Conservation (phyloP, 1,284 basidiomycete genomes). For the Ganoderma lucidum region DNA sequence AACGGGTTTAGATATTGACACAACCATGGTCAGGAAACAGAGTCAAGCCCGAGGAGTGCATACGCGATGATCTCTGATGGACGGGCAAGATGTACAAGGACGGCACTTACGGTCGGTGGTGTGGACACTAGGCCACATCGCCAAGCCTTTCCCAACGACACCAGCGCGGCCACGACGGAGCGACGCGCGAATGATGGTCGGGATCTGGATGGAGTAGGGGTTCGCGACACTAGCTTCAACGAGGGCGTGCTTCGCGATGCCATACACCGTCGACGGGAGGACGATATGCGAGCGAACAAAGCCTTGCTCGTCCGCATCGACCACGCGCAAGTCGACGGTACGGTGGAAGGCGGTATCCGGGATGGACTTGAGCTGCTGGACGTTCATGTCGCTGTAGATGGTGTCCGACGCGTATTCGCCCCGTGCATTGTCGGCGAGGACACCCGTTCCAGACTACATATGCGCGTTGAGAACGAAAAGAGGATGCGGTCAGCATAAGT, state of each 20-base stretch:
- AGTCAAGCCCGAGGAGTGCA: background rate
- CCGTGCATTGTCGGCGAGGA: slow-evolving; percentile 42
- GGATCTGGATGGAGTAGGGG: slow-evolving; percentile 48
- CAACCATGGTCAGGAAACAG: background rate
- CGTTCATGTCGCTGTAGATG: slow-evolving; percentile 48
- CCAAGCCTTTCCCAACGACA: slow-evolving; percentile 41
- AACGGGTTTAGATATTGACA: background rate
- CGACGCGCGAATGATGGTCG: slow-evolving; percentile 40
- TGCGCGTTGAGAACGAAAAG: background rate
- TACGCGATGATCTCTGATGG: background rate
- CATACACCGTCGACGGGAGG: slow-evolving; percentile 51
- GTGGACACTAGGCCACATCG: slow-evolving; percentile 34
- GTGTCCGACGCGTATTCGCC: slow-evolving; percentile 41
- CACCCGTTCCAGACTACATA: slow-evolving; percentile 52
- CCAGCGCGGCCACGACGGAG: slow-evolving; percentile 45
- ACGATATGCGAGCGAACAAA: slow-evolving; percentile 49
- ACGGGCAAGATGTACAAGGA: background rate
- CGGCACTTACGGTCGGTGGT: slow-evolving; percentile 40
- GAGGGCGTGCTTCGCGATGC: slow-evolving; percentile 45
- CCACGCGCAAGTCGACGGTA: slow-evolving; percentile 41
- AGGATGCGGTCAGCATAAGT: background rate
- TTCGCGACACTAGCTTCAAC: slow-evolving; percentile 48
- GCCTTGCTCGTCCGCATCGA: slow-evolving; percentile 46
- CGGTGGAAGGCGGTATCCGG: slow-evolving; percentile 44
- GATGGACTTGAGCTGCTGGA: slow-evolving; percentile 45